A percentile compares a stretch with the other conserved stretches of the same genome.
Conservation (phyloP, 169 alveolate species). For the Eimeria brunetti region DNA sequence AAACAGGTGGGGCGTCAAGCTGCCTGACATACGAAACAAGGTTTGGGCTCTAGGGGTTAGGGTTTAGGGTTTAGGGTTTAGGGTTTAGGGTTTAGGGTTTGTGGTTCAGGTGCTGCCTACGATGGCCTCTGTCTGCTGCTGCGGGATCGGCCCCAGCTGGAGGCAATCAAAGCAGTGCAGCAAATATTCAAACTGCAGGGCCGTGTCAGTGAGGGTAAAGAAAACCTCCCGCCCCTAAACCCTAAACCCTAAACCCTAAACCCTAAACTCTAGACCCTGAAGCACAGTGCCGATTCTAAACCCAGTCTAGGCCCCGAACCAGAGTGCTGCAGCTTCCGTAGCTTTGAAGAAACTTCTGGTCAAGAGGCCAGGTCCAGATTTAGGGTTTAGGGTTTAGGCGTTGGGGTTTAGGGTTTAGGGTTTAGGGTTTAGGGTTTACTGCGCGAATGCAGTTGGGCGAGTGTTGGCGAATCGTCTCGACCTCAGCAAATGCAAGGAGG, state of each 20-base stretch:
- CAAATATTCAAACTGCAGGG: background rate
- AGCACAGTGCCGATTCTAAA: background rate
- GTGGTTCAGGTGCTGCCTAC: background rate
- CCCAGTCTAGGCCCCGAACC: background rate
- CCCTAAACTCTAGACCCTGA: constrained; percentile 1
- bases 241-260: background rate
- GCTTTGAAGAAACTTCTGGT: background rate
- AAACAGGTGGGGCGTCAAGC: background rate
- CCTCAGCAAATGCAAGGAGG: background rate
- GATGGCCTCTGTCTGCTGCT: background rate
- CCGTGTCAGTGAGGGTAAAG: background rate
- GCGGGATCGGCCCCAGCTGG: background rate
- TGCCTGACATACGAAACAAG: background rate
- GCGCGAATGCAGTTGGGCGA: background rate
- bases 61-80: background rate
- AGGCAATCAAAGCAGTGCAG: background rate
- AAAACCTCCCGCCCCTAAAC: background rate
- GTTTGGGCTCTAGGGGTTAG: background rate
- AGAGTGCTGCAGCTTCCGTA: too few species aligned
- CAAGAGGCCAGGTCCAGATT: background rate
- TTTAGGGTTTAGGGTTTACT: constrained; percentile 9
- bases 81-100: constrained; percentile 36
- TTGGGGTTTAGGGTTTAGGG: background rate
- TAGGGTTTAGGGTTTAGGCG: background rate
- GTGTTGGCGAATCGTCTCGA: constrained; percentile 2